phyloP scores from a whole-genome alignment of 2,329 filamentous ascomycete genomes.

The Phoma herbarum region DNA sequence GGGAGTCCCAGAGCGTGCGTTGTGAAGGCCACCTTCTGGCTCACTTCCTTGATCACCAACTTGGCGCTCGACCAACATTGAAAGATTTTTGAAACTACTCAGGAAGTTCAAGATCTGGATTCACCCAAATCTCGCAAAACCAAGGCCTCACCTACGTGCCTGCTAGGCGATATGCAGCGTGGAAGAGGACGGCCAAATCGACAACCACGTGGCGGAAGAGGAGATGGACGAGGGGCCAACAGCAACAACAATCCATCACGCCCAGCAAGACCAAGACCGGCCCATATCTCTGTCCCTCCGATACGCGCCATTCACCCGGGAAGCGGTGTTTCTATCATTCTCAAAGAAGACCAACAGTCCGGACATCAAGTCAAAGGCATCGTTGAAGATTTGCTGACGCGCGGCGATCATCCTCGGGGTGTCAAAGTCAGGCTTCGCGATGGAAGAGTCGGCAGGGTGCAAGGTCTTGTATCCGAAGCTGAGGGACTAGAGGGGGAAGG shows the following conservation, averaged over 20 bases:
- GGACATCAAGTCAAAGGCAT: conserved; percentile 73
- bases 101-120: background rate
- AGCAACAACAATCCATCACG: conserved; percentile 10
- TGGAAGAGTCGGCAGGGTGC: conserved; percentile 77
- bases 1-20: background rate
- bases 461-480: conserved; percentile 60
- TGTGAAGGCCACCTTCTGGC: background rate
- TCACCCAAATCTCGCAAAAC: background rate
- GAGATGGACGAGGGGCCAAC: conserved; percentile 14
- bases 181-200: conserved; percentile 42
- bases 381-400: conserved; percentile 73
- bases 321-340: conserved; percentile 73
- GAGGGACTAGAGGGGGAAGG: conserved; percentile 37
- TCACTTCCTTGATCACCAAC: background rate
- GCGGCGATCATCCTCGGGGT: conserved; percentile 77
- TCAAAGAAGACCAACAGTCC: conserved; percentile 79
- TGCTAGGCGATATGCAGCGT: conserved; percentile 16
- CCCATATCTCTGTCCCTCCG: conserved; percentile 35
- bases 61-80: background rate
- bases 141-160: background rate
- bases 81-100: background rate
- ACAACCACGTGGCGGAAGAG: conserved; percentile 31
- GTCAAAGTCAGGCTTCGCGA: conserved; percentile 80
- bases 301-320: conserved; percentile 62
- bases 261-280: conserved; percentile 16